Evolutionary conservation across 202 grass and related monocot genomes (phyloP), one percentile per base, ranked within the genome.

Genomic region (Saccharum hybrid): DNA sequence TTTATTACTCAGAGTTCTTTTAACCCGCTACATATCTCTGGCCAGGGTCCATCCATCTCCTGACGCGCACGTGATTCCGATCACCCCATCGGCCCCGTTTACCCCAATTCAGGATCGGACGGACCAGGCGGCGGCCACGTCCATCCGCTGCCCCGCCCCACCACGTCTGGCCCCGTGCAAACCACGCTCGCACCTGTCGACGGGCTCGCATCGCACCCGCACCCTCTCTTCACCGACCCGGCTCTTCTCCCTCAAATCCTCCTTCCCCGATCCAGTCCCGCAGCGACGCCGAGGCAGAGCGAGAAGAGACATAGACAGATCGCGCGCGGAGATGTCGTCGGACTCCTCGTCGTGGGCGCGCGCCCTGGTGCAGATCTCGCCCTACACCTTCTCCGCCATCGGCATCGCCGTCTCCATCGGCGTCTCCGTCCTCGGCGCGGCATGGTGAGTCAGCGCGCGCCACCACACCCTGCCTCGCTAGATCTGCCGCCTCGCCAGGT

Each of bases 391-490:
- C 89, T 64, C 91, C 71, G 90, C 96, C 81, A 89, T 98, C 70
- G 93, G 93, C 45, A 98, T 98, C 89, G 96, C 91, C 81, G 94
- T 98, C 69, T 95, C 96, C 78, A 98, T 98, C 82, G 92, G 96
- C 83, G 89, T 98, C 66, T 98, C 96, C 52, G 93, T 98, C 56
- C 96, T 98, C 80, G 93, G 93, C 37, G 96, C 93, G 3, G 96
- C 96, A 64, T 96, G 96, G 96, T 98, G 78, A 83, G 83, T 48
- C 9, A 1, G 2, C n/a, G 73, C 14, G 19, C 70, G 7, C 31
- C 13, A 8, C 7, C 26, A 14, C 33, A 23, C 48, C 19, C 9
- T 13, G 4, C 6, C 15, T 75, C 40, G 36, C 66, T 8, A 37
- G 79, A 90, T 88, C 83, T 67, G 74, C 71, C 19, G 31, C 18